Conservation (phyloP, 108 stramenopile species). For the Conticribra guillardii region DNA sequence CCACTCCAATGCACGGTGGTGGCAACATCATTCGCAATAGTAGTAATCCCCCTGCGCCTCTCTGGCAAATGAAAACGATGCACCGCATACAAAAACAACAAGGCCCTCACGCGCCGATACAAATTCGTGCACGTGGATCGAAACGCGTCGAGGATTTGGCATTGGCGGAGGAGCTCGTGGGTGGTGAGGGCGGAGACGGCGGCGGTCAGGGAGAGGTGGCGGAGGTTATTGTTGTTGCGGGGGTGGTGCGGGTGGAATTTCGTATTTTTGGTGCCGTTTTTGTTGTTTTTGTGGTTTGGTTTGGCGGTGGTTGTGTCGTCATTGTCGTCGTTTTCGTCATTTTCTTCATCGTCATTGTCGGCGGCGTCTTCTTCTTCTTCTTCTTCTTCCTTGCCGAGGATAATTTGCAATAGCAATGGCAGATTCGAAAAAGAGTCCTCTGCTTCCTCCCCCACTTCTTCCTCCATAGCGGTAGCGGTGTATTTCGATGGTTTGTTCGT, state of each 20-base stretch:
- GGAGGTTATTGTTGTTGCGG: too few species aligned
- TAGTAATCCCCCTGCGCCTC: neutral
- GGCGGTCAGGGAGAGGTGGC: slow-evolving; percentile 14
- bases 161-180: neutral
- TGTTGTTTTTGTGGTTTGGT: too few species aligned
- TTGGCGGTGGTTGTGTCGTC: too few species aligned
- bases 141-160: slow-evolving; percentile 23
- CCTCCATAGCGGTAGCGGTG: too few species aligned
- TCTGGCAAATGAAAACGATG: slow-evolving; percentile 59
- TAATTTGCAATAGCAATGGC: too few species aligned
- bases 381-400: too few species aligned
- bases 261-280: neutral
- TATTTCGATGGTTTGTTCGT: too few species aligned
- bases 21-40: neutral
- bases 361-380: too few species aligned
- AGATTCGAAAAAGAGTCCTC: too few species aligned
- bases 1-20: neutral
- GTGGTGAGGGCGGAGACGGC: slow-evolving; percentile 17
- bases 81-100: slow-evolving; percentile 60
- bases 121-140: slow-evolving; percentile 27
- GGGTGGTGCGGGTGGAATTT: neutral
- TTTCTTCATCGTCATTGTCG: too few species aligned
- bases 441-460: too few species aligned
- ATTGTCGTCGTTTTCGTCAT: too few species aligned
- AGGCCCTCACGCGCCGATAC: slow-evolving; percentile 42